phyloP scores from a whole-genome alignment of 768 basidiomycete species.

The Suillus bovinus region DNA sequence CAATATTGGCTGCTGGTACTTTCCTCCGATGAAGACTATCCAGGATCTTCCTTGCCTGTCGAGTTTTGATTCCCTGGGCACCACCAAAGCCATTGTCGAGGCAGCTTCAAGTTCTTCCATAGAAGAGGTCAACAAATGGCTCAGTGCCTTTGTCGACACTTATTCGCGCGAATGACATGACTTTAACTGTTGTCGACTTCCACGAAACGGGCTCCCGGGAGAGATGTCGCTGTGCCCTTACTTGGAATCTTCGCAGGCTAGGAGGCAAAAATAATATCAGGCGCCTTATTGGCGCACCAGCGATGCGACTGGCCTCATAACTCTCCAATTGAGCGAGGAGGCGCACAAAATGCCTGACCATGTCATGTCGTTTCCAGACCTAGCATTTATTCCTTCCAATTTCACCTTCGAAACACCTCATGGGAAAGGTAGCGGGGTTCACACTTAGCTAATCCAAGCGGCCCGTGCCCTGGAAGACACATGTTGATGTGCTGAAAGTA shows the following conservation, averaged over 20 bases:
- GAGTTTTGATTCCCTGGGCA: conserved; percentile 20
- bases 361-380: conserved; percentile 46
- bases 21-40: background rate
- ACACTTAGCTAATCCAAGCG: conserved; percentile 47
- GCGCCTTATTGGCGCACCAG: conserved; percentile 37
- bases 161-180: conserved; percentile 6
- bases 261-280: conserved; percentile 31
- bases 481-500: conserved; percentile 51
- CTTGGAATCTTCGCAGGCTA: conserved; percentile 56
- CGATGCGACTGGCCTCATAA: conserved; percentile 17
- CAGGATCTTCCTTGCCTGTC: conserved; percentile 11
- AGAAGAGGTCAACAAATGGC: conserved; percentile 18
- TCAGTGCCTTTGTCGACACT: conserved; percentile 17
- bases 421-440: conserved; percentile 53
- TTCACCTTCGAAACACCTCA: conserved; percentile 55
- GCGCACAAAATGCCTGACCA: conserved; percentile 30
- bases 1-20: background rate
- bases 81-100: conserved; percentile 15
- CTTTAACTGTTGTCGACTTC: conserved; percentile 17
- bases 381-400: conserved; percentile 56
- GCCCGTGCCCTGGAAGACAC: conserved; percentile 54
- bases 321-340: conserved; percentile 17
- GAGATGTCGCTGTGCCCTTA: conserved; percentile 50
- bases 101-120: conserved; percentile 12
- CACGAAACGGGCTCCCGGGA: conserved; percentile 40